Conservation (phyloP, 352 stramenopile species). For the Phytophthora cryptogea region DNA sequence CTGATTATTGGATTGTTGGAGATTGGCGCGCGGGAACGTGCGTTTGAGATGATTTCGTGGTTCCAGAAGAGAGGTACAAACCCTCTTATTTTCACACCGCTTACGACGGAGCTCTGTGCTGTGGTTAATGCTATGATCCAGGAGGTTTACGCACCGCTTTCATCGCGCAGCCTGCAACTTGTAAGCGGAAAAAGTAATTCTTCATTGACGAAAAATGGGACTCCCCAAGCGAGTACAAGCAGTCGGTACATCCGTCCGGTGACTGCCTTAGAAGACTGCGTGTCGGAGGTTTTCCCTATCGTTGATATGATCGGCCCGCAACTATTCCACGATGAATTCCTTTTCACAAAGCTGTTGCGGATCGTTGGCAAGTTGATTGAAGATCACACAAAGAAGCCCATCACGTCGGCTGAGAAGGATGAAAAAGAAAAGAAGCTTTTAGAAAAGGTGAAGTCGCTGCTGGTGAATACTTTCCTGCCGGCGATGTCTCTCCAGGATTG, state of each 20-base stretch:
- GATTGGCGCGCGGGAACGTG: constrained; percentile 61
- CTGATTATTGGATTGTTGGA: constrained; percentile 83
- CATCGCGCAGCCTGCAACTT: constrained; percentile 55
- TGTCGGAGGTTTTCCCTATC: constrained; percentile 57
- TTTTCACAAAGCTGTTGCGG: constrained; percentile 78
- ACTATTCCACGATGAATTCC: constrained; percentile 67
- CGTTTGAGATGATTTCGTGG: constrained; percentile 84
- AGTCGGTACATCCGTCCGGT: constrained; percentile 44
- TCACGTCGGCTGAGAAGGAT: constrained; percentile 9
- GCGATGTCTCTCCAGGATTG: constrained; percentile 75
- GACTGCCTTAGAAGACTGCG: constrained; percentile 44
- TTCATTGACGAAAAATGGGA: constrained; percentile 8
- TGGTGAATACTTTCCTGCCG: constrained; percentile 73
- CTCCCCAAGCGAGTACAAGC: constrained; percentile 13
- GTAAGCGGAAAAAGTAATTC: constrained; percentile 18
- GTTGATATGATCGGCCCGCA: constrained; percentile 69
- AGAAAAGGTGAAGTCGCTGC: constrained; percentile 50
- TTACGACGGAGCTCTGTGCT: constrained; percentile 66
- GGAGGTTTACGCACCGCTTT: constrained; percentile 60
- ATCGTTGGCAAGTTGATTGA: constrained; percentile 62
- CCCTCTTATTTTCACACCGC: constrained; percentile 62
- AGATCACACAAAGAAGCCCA: constrained; percentile 36
- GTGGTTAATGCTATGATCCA: constrained; percentile 71
- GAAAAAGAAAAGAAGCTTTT: constrained; percentile 26
- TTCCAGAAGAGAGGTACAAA: constrained; percentile 72